Conservation (phyloP, 2,329 filamentous ascomycete genomes). For the Teratosphaeria viscida region DNA sequence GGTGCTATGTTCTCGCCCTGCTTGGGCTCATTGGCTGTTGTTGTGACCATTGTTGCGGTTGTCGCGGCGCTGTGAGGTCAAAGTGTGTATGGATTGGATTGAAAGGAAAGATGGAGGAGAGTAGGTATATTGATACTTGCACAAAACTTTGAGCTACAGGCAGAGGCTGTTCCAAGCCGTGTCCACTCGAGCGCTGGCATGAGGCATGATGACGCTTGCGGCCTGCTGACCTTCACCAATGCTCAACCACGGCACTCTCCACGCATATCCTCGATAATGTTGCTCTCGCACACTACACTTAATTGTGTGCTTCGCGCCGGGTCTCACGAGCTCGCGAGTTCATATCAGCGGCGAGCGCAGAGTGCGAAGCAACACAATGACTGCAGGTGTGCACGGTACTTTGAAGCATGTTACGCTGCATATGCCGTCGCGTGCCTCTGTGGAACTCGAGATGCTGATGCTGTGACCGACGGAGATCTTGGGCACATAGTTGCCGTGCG, state of each 20-base stretch:
- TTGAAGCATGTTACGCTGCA: neutral
- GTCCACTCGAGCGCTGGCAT: neutral
- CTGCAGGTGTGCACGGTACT: neutral
- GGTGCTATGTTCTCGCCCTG: constrained; percentile 2
- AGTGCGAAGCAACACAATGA: no score
- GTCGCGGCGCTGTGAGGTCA: neutral
- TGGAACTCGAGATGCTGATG: neutral
- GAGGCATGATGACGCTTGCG: neutral
- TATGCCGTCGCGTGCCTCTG: neutral
- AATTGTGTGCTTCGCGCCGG: no score
- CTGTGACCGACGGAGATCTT: neutral
- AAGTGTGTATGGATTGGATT: neutral
- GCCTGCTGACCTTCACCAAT: neutral
- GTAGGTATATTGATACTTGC: neutral
- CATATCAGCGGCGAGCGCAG: no score
- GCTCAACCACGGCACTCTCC: neutral
- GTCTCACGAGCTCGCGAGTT: no score
- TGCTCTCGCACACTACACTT: no score
- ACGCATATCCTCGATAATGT: no score
- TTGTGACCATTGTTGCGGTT: neutral
- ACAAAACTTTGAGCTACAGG: neutral
- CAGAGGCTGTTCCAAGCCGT: neutral
- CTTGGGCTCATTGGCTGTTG: neutral
- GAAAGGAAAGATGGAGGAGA: neutral
- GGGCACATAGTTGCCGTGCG: neutral